Base-by-base conservation (phyloP, 2,329 filamentous ascomycete species). In the Stylonectria norvegica region DNA sequence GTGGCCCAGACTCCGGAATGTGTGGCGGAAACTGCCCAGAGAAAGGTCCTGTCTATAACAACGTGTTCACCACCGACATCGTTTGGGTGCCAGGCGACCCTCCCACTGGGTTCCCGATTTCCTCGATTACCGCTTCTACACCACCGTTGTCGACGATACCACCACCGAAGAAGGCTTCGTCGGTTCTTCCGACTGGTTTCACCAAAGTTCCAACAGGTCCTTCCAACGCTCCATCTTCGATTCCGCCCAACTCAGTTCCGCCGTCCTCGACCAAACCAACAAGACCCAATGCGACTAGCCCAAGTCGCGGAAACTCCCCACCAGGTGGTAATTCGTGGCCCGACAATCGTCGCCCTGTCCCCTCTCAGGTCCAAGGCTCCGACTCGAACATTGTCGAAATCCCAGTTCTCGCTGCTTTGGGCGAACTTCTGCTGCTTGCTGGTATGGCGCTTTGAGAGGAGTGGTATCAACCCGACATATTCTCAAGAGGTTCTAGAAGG, bases 11-110 rank as follows among this genome's bases (percentile, higher is more conserved):
- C n/a, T 44, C 57, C n/a, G 61, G 62, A 9, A 59, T 56, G 45
- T 66, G 63, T 20, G 64, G 63, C n/a, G 59, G 59, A 22, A 47
- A 52, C 8, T 64, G 59, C 37, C 56, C 53, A 9, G 35, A 52
- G 4, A 52, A 58, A 9, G 45, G 46, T 5, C 49, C 55, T 7
- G 48, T 35, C 5, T 57, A 60, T 37, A 62, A 59, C 22, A 66
- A 62, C 34, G 47, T 66, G 17, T 67, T 65, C 38, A 48, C 48
- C 12, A 49, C 52, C 22, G 46, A 45, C n/a, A 37, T 50, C 6
- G 29, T 40, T 5, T 12, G 41, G 8, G 12, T 50, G 9, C 42
- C 41, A 11, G 31, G 34, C 11, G 39, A 39, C 1, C 45, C 50
- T 19, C 12, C 38, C 15, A 23, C 42, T 20, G 40, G 49, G 20